Evolutionary conservation across 352 stramenopile genomes (phyloP), one percentile per base, ranked within the genome.

Genomic region (Elongisporangium anandrum): DNA sequence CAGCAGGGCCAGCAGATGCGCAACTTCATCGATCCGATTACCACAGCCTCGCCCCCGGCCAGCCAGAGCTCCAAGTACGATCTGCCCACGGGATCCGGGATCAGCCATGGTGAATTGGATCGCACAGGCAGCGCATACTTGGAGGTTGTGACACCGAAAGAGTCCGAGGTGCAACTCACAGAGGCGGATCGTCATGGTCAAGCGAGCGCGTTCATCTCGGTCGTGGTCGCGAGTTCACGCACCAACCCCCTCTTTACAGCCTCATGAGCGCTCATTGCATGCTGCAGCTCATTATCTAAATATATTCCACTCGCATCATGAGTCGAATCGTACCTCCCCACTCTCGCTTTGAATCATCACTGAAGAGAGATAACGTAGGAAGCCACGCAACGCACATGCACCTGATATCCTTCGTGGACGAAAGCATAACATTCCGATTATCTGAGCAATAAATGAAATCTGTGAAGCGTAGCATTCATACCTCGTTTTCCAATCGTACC

Each of bases 1-100:
- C 81, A 92, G 52, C 77, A 92, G 59, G 85, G 79, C 3, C 72
- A 81, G 58, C 75, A 92, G 57, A 87, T 94, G 67, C 73, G 67
- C 22, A 76, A 74, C 20, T 92, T 90, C 59, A 91, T 93, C 38
- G 77, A 89, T 50, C 79, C 79, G 3, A 73, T 79, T 17, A 52
- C 63, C 3, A 66, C 63, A 0, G 56, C 63, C 20, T 72, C 68
- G 7, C 65, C 65, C 6, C 61, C 65, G 12, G 66, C 39, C 47
- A 71, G 60, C 54, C 41, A 56, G n/a, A 70, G 57, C 34, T 65
- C 52, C 29, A 76, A 74, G 49, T 78, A 77, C 57, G 69, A 71
- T 20, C 65, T 68, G 9, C 65, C 73, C 16, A 64, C 47, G 26
- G 56, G 24, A 10, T 48, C 41, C 24, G 23, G 26, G 19, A 21